These are phyloP conservation scores for Dalbergia oliveri DNA, from an alignment of 306 rosid species.

Conservation along the genomic window DNA sequence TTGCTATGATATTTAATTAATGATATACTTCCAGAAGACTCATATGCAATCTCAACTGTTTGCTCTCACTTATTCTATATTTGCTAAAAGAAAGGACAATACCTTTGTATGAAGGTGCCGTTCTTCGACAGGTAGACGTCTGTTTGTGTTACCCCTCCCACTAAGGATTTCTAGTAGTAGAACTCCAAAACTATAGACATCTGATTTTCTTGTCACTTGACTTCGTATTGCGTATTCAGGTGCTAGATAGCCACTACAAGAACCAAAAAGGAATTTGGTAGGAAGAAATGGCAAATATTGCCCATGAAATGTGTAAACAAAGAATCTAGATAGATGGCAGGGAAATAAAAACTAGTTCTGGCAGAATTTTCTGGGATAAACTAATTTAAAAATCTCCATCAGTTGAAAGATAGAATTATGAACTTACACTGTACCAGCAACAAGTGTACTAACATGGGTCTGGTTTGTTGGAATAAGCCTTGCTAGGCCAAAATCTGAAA, in stretches of 20 bases:
- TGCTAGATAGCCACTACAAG: constrained; percentile 75
- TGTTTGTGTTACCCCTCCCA: constrained; percentile 72
- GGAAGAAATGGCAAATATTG: constrained; percentile 5
- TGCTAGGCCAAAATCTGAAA: constrained; percentile 87
- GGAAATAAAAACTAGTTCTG: constrained; percentile 2
- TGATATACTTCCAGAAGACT: background rate
- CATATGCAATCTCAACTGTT: background rate
- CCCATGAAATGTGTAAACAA: background rate
- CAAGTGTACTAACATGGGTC: constrained; percentile 80
- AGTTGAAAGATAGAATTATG: constrained; percentile 10
- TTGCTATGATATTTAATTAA: background rate
- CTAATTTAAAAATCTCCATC: constrained; percentile 3
- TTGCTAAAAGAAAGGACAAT: constrained; percentile 34
- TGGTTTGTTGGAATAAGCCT: constrained; percentile 60
- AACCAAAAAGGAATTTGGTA: constrained; percentile 37
- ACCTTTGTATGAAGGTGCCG: constrained; percentile 77
- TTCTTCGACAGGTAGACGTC: constrained; percentile 63
- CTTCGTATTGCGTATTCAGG: constrained; percentile 82
- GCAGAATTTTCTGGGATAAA: background rate
- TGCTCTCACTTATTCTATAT: constrained; percentile 2
- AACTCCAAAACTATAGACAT: constrained; percentile 83
- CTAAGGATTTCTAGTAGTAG: constrained; percentile 75
- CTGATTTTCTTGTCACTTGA: constrained; percentile 84
- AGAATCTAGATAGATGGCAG: constrained; percentile 1
- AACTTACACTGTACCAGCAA: constrained; percentile 83